Percentiles rank a stretch among this genome's conserved stretches.
phyloP scores from a whole-genome alignment of 129 eudicot species.

The Cynara cardunculus region DNA sequence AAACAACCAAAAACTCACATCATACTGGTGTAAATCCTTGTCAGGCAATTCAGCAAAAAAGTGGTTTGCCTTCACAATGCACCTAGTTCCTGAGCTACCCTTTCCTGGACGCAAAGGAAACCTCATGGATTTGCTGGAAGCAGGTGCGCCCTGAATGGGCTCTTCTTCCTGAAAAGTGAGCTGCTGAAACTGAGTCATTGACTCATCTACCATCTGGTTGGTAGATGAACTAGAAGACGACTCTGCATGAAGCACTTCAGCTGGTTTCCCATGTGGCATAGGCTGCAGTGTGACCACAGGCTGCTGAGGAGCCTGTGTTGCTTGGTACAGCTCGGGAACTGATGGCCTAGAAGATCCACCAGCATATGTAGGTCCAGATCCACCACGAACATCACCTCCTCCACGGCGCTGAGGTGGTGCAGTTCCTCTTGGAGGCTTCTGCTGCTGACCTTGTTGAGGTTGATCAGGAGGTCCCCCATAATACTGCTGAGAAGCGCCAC shows the following conservation, averaged over 20 bases:
- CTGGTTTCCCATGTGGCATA: constrained; percentile 31
- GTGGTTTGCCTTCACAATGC: constrained; percentile 93
- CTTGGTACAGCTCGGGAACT: constrained; percentile 98
- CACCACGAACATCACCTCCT: constrained; percentile 40
- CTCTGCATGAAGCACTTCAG: constrained; percentile 38
- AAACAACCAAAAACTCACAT: constrained; percentile 42
- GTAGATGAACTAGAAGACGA: constrained; percentile 44
- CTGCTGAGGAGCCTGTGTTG: constrained; percentile 73
- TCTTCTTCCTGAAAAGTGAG: constrained; percentile 50
- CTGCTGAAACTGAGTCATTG: constrained; percentile 44
- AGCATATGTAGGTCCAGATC: constrained; percentile 45
- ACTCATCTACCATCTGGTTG: constrained; percentile 28
- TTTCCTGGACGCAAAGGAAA: constrained; percentile 93
- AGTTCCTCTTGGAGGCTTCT: constrained; percentile 56
- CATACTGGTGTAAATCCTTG: constrained; percentile 94
- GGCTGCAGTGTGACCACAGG: constrained; percentile 52
- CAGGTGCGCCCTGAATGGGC: constrained; percentile 49
- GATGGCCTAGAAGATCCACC: constrained; percentile 77
- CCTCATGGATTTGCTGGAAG: constrained; percentile 75
- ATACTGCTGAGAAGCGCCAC: constrained; percentile 56
- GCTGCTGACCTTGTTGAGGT: constrained; percentile 49
- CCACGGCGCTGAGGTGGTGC: constrained; percentile 66
- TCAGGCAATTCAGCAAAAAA: constrained; percentile 89
- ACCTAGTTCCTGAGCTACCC: constrained; percentile 58
- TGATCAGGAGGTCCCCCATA: constrained; percentile 37